These are phyloP conservation scores for Backusella circina DNA, from an alignment of 192 early-diverging fungal genomes.

Conservation along the genomic window DNA sequence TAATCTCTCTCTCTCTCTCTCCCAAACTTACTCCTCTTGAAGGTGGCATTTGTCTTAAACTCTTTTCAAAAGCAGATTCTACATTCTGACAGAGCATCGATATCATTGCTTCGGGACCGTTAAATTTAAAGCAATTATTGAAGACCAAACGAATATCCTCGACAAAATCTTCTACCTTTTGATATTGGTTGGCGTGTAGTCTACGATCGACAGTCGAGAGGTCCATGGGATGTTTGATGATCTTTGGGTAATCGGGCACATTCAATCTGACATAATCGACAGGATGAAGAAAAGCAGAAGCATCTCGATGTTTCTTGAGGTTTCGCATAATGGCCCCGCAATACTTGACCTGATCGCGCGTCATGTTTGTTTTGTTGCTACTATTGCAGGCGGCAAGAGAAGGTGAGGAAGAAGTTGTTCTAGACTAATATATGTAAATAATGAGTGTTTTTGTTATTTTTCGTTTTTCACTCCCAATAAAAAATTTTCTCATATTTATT, in stretches of 20 bases:
- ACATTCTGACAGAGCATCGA: constrained; percentile 62
- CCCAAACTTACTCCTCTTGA: constrained; percentile 41
- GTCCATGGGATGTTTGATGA: constrained; percentile 75
- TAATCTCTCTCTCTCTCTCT: background rate
- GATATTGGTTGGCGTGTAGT: constrained; percentile 55
- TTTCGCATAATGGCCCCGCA: constrained; percentile 65
- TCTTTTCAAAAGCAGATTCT: constrained; percentile 60
- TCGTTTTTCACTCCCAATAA: background rate
- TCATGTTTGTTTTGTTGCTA: constrained; percentile 44
- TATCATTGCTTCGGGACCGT: constrained; percentile 62
- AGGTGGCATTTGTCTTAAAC: constrained; percentile 62
- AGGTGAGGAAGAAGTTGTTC: background rate
- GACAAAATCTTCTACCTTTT: constrained; percentile 57
- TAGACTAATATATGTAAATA: background rate
- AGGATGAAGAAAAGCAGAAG: constrained; percentile 73
- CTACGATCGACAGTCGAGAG: constrained; percentile 65
- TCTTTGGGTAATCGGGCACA: constrained; percentile 68
- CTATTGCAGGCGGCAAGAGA: constrained; percentile 19
- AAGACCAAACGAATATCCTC: constrained; percentile 69
- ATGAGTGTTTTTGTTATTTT: background rate
- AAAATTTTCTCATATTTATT: background rate
- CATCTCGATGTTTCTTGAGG: constrained; percentile 74
- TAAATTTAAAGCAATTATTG: constrained; percentile 76
- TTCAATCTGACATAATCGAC: constrained; percentile 68
- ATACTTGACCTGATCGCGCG: constrained; percentile 79